Conservation (phyloP, 78 protist species). For the Dictyostelium intermedium region DNA sequence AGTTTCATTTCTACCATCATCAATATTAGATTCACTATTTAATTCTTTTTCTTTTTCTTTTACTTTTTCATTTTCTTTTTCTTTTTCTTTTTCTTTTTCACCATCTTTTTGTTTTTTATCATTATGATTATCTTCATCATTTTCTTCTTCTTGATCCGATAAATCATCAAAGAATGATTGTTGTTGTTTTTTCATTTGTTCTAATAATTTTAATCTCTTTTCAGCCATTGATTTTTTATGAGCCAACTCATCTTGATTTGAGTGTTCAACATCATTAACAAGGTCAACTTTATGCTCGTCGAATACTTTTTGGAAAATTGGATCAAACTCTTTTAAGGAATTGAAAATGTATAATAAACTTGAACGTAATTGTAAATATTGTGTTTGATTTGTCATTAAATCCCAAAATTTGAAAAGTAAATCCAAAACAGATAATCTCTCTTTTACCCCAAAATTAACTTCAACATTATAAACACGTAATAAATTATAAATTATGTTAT, state of each 20-base stretch:
- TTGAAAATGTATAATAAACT: slow-evolving; percentile 18
- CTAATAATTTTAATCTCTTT: slow-evolving; percentile 31
- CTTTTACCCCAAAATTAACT: background rate
- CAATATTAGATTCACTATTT: background rate
- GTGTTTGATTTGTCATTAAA: slow-evolving; percentile 23
- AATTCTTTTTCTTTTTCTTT: background rate
- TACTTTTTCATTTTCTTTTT: background rate
- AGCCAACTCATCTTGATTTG: background rate
- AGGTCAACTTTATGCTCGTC: background rate
- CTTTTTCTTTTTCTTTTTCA: background rate
- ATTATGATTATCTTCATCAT: no score
- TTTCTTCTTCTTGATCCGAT: background rate
- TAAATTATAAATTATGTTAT: background rate
- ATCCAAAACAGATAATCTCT: slow-evolving; percentile 19
- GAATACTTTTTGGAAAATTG: background rate
- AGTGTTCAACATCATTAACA: background rate
- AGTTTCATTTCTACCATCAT: background rate
- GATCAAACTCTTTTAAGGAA: background rate
- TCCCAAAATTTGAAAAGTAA: slow-evolving; percentile 37
- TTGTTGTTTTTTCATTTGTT: slow-evolving; percentile 66
- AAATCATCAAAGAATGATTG: slow-evolving; percentile 2
- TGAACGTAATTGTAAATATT: slow-evolving; percentile 15
- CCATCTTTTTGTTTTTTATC: background rate
- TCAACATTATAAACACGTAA: slow-evolving; percentile 44
- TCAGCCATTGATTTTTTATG: slow-evolving; percentile 50